phyloP scores from a whole-genome alignment of 2,329 filamentous ascomycete genomes.

The Aspergillus awamori region DNA sequence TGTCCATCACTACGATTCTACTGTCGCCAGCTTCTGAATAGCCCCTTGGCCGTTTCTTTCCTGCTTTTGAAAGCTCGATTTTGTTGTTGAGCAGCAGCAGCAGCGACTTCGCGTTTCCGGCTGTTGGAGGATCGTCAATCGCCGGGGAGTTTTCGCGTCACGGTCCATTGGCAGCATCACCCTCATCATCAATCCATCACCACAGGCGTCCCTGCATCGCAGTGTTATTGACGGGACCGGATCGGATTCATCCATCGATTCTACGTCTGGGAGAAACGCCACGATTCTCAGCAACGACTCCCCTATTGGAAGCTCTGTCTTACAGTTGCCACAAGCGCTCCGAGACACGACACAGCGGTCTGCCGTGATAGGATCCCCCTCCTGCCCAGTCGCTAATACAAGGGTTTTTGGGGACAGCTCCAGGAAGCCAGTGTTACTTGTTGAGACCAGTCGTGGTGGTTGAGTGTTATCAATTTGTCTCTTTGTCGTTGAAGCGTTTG shows the following conservation, averaged over 20 bases:
- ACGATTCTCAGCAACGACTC: not conserved
- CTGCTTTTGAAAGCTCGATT: not conserved
- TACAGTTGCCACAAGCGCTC: conserved; percentile 3
- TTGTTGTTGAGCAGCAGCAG: conserved; percentile 3
- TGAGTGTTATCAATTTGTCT: not conserved
- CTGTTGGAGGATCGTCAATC: conserved; percentile 12
- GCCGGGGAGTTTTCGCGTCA: conserved; percentile 11
- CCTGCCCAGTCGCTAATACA: not conserved
- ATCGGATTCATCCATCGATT: not conserved
- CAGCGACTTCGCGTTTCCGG: conserved; percentile 17
- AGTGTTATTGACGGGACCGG: not conserved
- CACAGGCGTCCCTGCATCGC: not conserved
- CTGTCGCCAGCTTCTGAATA: not conserved
- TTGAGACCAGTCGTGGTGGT: conserved; percentile 1
- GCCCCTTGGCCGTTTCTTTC: too few relatives aligned
- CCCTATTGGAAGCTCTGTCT: not conserved
- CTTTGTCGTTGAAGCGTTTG: conserved; percentile 24
- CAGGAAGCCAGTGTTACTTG: not conserved
- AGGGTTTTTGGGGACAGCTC: not conserved
- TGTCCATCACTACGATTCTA: not conserved
- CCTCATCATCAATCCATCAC: not conserved
- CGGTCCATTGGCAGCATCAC: conserved; percentile 6
- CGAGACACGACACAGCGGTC: conserved; percentile 2
- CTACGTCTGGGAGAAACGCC: not conserved
- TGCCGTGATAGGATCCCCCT: not conserved